These are phyloP conservation scores for Globisporangium emineosum DNA, from an alignment of 352 stramenopile species.

Conservation along the genomic window DNA sequence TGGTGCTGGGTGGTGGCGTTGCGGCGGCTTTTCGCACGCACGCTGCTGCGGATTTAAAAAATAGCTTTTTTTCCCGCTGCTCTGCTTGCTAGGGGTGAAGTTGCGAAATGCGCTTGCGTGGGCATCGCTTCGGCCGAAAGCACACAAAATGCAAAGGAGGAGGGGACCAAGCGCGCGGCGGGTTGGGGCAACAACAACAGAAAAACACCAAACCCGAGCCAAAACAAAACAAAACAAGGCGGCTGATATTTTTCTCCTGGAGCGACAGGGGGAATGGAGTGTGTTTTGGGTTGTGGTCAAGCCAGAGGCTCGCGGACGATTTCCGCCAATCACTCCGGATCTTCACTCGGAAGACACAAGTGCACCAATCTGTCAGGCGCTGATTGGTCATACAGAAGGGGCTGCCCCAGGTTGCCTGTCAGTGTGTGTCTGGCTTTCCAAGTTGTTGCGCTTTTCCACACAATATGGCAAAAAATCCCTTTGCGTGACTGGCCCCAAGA, in stretches of 20 bases:
- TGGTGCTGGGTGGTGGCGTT: background rate
- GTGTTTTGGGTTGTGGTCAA: conserved; percentile 10
- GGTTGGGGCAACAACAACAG: background rate
- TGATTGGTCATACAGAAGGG: background rate
- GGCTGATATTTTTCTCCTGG: conserved; percentile 9
- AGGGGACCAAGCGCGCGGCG: background rate
- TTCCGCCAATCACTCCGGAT: conserved; percentile 10
- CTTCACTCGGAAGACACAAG: background rate
- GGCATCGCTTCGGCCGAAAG: conserved; percentile 11
- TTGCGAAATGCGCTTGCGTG: conserved; percentile 16
- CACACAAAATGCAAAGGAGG: background rate
- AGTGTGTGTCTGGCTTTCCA: background rate
- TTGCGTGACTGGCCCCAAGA: background rate
- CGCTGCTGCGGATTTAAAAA: conserved; percentile 3
- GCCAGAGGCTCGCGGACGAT: background rate
- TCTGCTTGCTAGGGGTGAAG: conserved; percentile 24
- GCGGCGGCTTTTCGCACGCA: background rate
- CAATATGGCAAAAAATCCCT: background rate
- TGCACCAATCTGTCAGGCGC: conserved; percentile 2
- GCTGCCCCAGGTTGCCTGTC: no score
- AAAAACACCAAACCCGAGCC: background rate
- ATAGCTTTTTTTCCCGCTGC: conserved; percentile 6
- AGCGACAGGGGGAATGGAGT: background rate
- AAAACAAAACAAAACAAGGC: no score
- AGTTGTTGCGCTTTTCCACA: background rate